Evolutionary conservation across 164 flowering plant species (phyloP).

Genomic region (Macadamia tetraphylla): DNA sequence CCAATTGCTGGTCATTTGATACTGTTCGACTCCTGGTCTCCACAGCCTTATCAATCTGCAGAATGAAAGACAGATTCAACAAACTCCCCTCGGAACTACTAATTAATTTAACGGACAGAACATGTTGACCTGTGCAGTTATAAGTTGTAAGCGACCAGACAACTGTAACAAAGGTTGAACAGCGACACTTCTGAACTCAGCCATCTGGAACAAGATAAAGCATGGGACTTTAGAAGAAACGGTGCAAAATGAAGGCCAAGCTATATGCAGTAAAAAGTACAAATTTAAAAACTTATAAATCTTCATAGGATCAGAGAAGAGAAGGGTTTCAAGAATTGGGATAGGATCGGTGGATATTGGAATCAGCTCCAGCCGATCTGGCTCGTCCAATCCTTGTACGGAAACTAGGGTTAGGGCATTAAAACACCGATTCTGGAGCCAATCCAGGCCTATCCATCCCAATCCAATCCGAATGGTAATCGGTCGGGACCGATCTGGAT

Average conservation of each 20-base stretch:
- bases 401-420: no score
- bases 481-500: no score
- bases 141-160: constrained; percentile 79
- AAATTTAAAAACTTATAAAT: background rate
- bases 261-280: background rate
- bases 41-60: constrained; percentile 59
- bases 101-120: background rate
- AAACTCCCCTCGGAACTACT: background rate
- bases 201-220: constrained; percentile 40
- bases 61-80: constrained; percentile 1
- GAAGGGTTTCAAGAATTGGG: no score
- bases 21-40: constrained; percentile 20
- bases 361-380: no score
- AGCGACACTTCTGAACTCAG: constrained; percentile 46
- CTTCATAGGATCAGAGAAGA: background rate
- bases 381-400: no score
- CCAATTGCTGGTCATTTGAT: constrained; percentile 22
- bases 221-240: background rate
- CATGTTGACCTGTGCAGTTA: constrained; percentile 59
- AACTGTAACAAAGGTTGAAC: constrained; percentile 59
- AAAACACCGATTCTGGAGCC: no score
- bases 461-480: no score
- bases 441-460: no score
- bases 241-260: background rate
- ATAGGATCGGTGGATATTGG: no score